Conservation (phyloP, 768 basidiomycete species). For the Lyophyllum atratum region DNA sequence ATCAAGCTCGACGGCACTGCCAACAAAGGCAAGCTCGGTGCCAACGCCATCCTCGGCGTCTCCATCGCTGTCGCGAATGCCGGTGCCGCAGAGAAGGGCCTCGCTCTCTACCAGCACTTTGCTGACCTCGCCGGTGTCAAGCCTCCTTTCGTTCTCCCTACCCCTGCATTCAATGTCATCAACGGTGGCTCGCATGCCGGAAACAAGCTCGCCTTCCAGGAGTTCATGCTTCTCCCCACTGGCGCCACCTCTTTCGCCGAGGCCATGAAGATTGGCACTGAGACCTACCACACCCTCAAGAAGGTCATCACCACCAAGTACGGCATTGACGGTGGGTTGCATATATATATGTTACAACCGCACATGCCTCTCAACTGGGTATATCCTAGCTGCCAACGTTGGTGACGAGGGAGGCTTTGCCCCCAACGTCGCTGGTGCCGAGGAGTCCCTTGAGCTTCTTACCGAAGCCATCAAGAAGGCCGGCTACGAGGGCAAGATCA, state of each 20-base stretch:
- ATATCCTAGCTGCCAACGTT: constrained; percentile 85
- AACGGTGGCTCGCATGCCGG: constrained; percentile 99
- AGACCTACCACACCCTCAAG: constrained; percentile 98
- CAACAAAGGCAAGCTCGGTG: constrained; percentile 99
- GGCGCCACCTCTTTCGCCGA: constrained; percentile 91
- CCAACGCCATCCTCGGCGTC: constrained; percentile 98
- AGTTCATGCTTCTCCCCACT: constrained; percentile 99
- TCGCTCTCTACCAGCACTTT: constrained; percentile 95
- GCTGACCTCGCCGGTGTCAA: constrained; percentile 96
- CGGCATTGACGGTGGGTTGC: constrained; percentile 85
- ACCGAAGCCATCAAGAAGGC: constrained; percentile 97
- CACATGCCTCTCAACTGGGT: constrained; percentile 15
- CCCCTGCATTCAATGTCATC: constrained; percentile 98
- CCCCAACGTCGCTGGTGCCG: constrained; percentile 95
- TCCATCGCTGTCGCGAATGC: constrained; percentile 95
- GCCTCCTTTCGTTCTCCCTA: constrained; percentile 89
- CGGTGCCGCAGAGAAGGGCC: constrained; percentile 90
- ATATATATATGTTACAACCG: constrained; percentile 3
- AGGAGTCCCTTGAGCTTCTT: constrained; percentile 95
- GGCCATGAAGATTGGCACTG: constrained; percentile 98
- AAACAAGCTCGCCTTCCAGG: constrained; percentile 99
- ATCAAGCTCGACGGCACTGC: constrained; percentile 97
- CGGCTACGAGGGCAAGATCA: constrained; percentile 97
- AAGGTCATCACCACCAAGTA: constrained; percentile 99
- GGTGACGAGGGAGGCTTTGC: constrained; percentile 99